These are phyloP conservation scores for Pelargonium nanum DNA, from an alignment of 345 rosid species.

Conservation along the genomic window DNA sequence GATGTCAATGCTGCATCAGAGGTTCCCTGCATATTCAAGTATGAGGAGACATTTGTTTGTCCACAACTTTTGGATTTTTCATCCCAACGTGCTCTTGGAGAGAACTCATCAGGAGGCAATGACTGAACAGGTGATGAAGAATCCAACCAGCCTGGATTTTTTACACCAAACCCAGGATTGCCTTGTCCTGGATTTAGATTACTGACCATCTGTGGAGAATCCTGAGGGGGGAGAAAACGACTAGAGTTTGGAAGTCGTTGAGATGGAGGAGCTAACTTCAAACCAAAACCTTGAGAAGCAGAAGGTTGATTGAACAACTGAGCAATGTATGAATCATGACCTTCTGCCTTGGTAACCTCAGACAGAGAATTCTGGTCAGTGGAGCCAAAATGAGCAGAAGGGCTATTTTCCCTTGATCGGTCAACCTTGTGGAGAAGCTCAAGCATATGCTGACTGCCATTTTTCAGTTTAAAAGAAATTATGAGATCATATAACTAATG, in stretches of 20 bases:
- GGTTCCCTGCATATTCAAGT: slow-evolving; percentile 19
- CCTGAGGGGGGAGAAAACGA: slow-evolving; percentile 18
- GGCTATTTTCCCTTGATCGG: slow-evolving; percentile 38
- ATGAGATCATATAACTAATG: too few relatives aligned
- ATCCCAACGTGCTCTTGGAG: slow-evolving; percentile 19
- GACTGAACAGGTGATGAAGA: slow-evolving; percentile 22
- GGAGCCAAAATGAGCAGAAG: slow-evolving; percentile 36
- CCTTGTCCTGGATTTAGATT: slow-evolving; percentile 10
- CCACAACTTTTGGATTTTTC: slow-evolving; percentile 7
- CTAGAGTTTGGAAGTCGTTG: slow-evolving; percentile 36
- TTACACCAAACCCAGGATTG: slow-evolving; percentile 22
- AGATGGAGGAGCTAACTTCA: slow-evolving; percentile 77
- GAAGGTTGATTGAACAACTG: slow-evolving; percentile 37
- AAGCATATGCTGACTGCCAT: slow-evolving; percentile 71
- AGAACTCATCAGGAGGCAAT: slow-evolving; percentile 17
- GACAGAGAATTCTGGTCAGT: slow-evolving; percentile 15
- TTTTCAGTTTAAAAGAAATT: not conserved
- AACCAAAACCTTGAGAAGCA: slow-evolving; percentile 62
- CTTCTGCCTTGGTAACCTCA: slow-evolving; percentile 33
- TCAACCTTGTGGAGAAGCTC: slow-evolving; percentile 90
- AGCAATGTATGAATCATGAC: slow-evolving; percentile 45
- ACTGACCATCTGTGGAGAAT: slow-evolving; percentile 11
- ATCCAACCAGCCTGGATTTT: slow-evolving; percentile 16
- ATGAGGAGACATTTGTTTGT: slow-evolving; percentile 11
- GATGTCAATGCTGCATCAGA: slow-evolving; percentile 16